Conservation (phyloP, 805 yeast genomes). For the Candida piceae region DNA sequence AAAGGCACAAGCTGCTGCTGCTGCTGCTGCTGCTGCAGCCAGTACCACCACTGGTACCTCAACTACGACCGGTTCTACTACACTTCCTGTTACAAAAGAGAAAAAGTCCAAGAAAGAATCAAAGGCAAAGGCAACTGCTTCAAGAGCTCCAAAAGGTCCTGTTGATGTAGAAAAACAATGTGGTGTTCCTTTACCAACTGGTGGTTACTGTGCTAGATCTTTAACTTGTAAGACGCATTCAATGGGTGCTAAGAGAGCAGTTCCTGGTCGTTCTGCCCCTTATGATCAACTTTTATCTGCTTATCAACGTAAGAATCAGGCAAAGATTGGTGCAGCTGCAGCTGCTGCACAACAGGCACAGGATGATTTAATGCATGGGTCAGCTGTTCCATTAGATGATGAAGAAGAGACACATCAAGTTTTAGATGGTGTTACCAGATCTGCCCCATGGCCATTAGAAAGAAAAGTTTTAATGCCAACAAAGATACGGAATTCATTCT, state of each 20-base stretch:
- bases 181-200: slow-evolving; percentile 90
- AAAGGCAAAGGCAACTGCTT: slow-evolving; percentile 36
- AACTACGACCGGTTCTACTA: too few relatives aligned
- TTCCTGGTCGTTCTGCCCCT: slow-evolving; percentile 87
- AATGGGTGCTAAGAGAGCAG: slow-evolving; percentile 97
- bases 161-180: slow-evolving; percentile 92
- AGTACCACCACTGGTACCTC: too few relatives aligned
- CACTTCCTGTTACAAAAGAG: slow-evolving; percentile 24
- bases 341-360: slow-evolving; percentile 75
- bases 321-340: slow-evolving; percentile 77
- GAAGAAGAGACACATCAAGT: slow-evolving; percentile 93
- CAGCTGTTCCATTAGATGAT: slow-evolving; percentile 56
- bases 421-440: slow-evolving; percentile 78
- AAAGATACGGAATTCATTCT: slow-evolving; percentile 62
- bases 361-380: slow-evolving; percentile 53
- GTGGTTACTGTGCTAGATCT: slow-evolving; percentile 95
- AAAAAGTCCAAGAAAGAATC: slow-evolving; percentile 30
- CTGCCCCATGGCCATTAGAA: slow-evolving; percentile 81
- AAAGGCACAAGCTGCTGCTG: not conserved
- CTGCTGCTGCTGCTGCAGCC: slow-evolving; percentile 11
- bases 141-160: slow-evolving; percentile 64
- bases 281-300: slow-evolving; percentile 84
- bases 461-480: slow-evolving; percentile 66
- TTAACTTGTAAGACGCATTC: slow-evolving; percentile 96
- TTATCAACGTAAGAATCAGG: slow-evolving; percentile 89